A percentile compares a stretch with the other conserved stretches of the same genome.
Evolutionary conservation across 2,329 filamentous ascomycete genomes (phyloP).

Genomic region (Fusarium irregulare): DNA sequence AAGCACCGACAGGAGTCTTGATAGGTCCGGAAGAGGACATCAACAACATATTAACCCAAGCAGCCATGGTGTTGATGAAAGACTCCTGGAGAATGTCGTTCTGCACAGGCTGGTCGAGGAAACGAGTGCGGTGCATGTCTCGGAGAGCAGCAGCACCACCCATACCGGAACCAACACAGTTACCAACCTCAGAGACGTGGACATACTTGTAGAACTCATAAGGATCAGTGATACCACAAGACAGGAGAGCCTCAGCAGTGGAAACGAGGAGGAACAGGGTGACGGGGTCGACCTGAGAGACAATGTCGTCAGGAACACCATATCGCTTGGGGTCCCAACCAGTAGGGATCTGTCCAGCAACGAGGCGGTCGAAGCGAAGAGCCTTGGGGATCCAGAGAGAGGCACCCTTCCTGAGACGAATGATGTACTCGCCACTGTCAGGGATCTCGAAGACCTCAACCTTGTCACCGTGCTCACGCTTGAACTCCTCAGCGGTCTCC

Average conservation of each 20-base stretch:
- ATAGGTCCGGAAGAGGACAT: conserved; percentile 97
- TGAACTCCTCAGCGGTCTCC: conserved; percentile 97
- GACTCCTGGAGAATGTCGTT: conserved; percentile 99
- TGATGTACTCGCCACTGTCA: conserved; percentile 92
- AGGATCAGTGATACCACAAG: conserved; percentile 95
- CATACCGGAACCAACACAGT: conserved; percentile 98
- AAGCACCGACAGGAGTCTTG: conserved; percentile 98
- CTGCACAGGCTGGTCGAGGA: conserved; percentile 95
- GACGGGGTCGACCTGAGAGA: conserved; percentile 95
- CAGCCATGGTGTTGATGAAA: conserved; percentile 99
- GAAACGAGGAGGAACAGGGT: conserved; percentile 95
- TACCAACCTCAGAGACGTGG: conserved; percentile 96
- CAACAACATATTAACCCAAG: conserved; percentile 99
- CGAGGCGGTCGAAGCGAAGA: conserved; percentile 94
- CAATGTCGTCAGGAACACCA: conserved; percentile 96
- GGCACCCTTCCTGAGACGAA: conserved; percentile 95
- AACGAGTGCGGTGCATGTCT: conserved; percentile 98
- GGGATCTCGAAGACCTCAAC: conserved; percentile 96
- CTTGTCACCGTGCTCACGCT: conserved; percentile 95
- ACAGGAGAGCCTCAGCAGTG: conserved; percentile 89
- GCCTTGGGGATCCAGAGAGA: conserved; percentile 97
- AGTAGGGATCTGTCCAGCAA: conserved; percentile 95
- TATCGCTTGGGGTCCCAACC: conserved; percentile 98
- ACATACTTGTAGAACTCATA: conserved; percentile 99
- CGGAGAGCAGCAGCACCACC: conserved; percentile 92